These are phyloP conservation scores for Spathaspora boniae DNA, from an alignment of 805 yeast genomes.

Conservation along the genomic window DNA sequence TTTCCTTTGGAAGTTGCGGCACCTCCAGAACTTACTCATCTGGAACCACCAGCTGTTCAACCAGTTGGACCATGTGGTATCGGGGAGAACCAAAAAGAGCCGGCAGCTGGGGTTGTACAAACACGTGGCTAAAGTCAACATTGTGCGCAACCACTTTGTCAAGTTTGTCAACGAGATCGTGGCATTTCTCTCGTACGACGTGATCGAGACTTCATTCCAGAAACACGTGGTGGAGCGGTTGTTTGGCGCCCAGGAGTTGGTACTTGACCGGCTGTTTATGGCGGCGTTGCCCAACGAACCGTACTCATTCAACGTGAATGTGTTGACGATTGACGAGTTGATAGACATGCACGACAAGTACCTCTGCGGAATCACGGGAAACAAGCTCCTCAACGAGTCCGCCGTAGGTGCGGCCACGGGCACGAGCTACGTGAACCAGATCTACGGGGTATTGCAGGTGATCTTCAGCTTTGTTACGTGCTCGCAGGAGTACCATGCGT, in stretches of 20 bases:
- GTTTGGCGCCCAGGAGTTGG: slow-evolving; percentile 12
- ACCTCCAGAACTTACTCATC: slow-evolving; percentile 52
- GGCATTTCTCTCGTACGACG: slow-evolving; percentile 42
- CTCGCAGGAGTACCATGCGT: slow-evolving; percentile 30
- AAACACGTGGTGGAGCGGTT: slow-evolving; percentile 19
- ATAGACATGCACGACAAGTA: slow-evolving; percentile 31
- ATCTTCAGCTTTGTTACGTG: slow-evolving; percentile 31
- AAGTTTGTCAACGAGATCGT: slow-evolving; percentile 41
- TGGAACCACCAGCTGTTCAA: slow-evolving; percentile 24
- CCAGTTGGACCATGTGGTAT: slow-evolving; percentile 14
- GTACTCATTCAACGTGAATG: slow-evolving; percentile 17
- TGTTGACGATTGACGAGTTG: slow-evolving; percentile 50
- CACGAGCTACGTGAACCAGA: slow-evolving; percentile 26
- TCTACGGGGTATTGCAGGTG: slow-evolving; percentile 29
- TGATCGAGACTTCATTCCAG: slow-evolving; percentile 41
- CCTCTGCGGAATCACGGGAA: slow-evolving; percentile 24
- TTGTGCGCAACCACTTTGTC: slow-evolving; percentile 36
- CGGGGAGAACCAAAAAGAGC: slow-evolving; percentile 22
- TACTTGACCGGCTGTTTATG: slow-evolving; percentile 5
- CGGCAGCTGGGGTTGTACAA: too few relatives aligned
- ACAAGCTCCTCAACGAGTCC: slow-evolving; percentile 31
- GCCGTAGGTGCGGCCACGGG: slow-evolving; percentile 27
- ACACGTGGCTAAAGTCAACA: slow-evolving; percentile 31
- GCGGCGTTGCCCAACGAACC: slow-evolving; percentile 1
- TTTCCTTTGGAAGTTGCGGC: slow-evolving; percentile 75